Evolutionary conservation across 768 basidiomycete genomes (phyloP).

Genomic region (Thelephora ganbajun): DNA sequence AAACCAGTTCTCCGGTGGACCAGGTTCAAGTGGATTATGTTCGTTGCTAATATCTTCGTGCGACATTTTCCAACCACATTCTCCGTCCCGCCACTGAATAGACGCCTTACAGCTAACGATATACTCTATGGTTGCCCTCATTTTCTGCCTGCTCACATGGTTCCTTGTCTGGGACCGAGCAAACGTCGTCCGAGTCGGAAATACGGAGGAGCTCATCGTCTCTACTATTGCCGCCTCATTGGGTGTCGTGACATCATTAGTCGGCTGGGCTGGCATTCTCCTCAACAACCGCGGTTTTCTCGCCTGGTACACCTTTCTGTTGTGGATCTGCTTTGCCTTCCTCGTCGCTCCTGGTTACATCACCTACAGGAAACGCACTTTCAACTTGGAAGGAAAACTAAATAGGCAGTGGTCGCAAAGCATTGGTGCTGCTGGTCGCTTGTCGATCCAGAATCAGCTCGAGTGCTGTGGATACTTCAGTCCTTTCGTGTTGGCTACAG

Average conservation of each 20-base stretch:
- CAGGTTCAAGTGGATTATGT: slow-evolving; percentile 72
- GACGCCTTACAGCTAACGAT: slow-evolving; percentile 32
- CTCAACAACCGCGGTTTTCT: slow-evolving; percentile 79
- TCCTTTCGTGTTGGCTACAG: slow-evolving; percentile 69
- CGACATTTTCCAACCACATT: slow-evolving; percentile 12
- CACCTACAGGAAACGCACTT: slow-evolving; percentile 58
- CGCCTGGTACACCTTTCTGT: slow-evolving; percentile 53
- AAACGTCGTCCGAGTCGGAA: slow-evolving; percentile 61
- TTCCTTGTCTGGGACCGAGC: slow-evolving; percentile 59
- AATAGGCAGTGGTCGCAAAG: slow-evolving; percentile 62
- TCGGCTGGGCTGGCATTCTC: slow-evolving; percentile 71
- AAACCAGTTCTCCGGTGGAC: slow-evolving; percentile 54
- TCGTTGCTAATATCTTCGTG: slow-evolving; percentile 47
- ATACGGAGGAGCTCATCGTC: slow-evolving; percentile 50
- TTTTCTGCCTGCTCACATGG: slow-evolving; percentile 63
- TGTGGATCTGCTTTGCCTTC: slow-evolving; percentile 62
- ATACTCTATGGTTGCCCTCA: slow-evolving; percentile 47
- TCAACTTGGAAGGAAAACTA: slow-evolving; percentile 74
- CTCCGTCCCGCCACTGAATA: background rate
- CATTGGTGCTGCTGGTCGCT: slow-evolving; percentile 43
- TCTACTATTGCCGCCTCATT: slow-evolving; percentile 53
- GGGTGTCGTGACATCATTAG: slow-evolving; percentile 47
- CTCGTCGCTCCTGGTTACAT: slow-evolving; percentile 67
- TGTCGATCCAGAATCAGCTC: slow-evolving; percentile 61
- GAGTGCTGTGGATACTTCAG: slow-evolving; percentile 73